A percentile compares a stretch with the other conserved stretches of the same genome.
Conservation (phyloP, 1,139 yeast species). For the Blastobotrys illinoisensis region DNA sequence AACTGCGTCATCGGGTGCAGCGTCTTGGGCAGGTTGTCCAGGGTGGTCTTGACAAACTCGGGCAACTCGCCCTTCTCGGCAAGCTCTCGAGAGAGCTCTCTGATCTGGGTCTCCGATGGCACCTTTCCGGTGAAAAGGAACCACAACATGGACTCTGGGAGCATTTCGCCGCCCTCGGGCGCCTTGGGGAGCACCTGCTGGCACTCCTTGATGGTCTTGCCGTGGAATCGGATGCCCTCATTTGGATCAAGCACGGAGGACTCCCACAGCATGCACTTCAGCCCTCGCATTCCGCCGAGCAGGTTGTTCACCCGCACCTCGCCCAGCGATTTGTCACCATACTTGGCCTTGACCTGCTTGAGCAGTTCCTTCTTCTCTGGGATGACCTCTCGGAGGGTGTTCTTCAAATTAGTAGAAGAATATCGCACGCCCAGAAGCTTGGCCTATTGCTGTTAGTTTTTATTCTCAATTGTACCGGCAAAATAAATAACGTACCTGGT, state of each 20-base stretch:
- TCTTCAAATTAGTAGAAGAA: conserved; percentile 31
- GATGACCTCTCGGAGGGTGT: conserved; percentile 37
- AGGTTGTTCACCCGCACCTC: conserved; percentile 42
- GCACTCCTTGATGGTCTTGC: conserved; percentile 48
- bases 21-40: conserved; percentile 77
- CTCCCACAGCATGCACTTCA: conserved; percentile 49
- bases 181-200: conserved; percentile 42
- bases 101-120: conserved; percentile 72
- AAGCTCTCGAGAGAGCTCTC: conserved; percentile 70
- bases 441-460: not conserved
- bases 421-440: conserved; percentile 18
- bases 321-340: conserved; percentile 35
- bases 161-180: conserved; percentile 45
- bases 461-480: not conserved
- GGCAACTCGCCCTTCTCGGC: conserved; percentile 83
- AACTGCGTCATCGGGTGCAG: conserved; percentile 98
- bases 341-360: conserved; percentile 36
- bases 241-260: conserved; percentile 49
- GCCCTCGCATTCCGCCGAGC: conserved; percentile 54
- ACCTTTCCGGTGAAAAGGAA: conserved; percentile 85
- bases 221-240: conserved; percentile 52
- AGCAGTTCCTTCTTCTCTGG: conserved; percentile 40
- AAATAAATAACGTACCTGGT: not conserved
- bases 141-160: conserved; percentile 92
- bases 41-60: conserved; percentile 73